Evolutionary conservation across 208 protist genomes (phyloP).

Genomic region (Acanthamoeba sp.): DNA sequence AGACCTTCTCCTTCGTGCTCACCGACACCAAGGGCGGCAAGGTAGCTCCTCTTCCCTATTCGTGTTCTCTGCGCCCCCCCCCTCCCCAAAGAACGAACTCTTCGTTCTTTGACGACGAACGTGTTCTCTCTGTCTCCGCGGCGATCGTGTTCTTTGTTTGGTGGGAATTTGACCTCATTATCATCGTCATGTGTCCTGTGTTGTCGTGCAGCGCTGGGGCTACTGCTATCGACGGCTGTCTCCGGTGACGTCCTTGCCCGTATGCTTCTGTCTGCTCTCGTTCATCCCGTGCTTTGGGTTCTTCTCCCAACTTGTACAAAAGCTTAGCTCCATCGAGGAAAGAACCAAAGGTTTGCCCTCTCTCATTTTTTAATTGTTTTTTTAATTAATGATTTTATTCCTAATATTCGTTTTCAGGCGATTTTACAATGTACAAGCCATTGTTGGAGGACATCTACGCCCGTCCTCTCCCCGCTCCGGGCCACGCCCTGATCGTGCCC

Average conservation of each 20-base stretch:
- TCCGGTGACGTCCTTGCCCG: background rate
- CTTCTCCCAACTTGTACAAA: conserved; percentile 51
- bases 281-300: conserved; percentile 64
- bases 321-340: background rate
- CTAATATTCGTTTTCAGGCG: background rate
- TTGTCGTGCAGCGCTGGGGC: background rate
- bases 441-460: background rate
- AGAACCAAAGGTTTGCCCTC: background rate
- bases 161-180: background rate
- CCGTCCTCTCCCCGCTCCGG: background rate
- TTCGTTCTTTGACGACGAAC: background rate
- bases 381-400: background rate
- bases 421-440: background rate
- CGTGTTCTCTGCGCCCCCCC: background rate
- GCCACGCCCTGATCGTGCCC: background rate
- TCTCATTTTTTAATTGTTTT: background rate
- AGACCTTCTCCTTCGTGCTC: conserved; percentile 82
- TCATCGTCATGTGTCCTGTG: no score
- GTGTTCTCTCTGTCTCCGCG: background rate
- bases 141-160: background rate
- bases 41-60: background rate
- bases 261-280: conserved; percentile 75
- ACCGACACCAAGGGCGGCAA: conserved; percentile 78
- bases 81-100: background rate
- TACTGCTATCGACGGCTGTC: conserved; percentile 12